Base-by-base conservation (phyloP, 805 yeast genomes). In the Kodamaea leandrae region DNA sequence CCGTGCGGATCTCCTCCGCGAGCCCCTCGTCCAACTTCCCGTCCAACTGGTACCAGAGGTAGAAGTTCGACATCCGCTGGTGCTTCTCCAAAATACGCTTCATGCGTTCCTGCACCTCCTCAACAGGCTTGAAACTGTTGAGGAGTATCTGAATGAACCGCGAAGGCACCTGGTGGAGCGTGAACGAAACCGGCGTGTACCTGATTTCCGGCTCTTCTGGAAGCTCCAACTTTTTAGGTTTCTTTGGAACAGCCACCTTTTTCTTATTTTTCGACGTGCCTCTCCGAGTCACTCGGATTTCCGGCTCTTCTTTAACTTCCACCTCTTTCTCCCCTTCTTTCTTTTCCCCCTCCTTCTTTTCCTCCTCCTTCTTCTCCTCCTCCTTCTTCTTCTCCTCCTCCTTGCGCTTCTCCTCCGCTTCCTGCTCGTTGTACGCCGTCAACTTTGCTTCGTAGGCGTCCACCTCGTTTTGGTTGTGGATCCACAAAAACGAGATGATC, bases 21-120 rank as follows among this genome's bases (percentile, higher is more conserved):
- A 84, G 51, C 1, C 63, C 60, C 47, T 81, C 86, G 56, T 86
- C 93, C 40, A 78, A 76, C 34, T 76, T 72, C 0, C 88, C 90
- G 58, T 85, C 93, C 8, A 91, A 70, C 51, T 85, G 87, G 53
- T 83, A 86, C 96, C 96, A 89, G 15, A 88, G 65, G 55, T 83
- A 76, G 50, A 78, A 78, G 24, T 77, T 77, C 4, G 82, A 65
- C 3, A 80, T 62, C 43, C 88, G 71, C 1, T 70, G 68, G 1
- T 96, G 96, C 14, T 61, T 65, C 12, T 68, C 65, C 41, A 88
- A 58, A 3, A 82, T 74, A 7, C 71, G 64, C 28, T 71, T 69
- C 96, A 91, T 88, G 14, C 71, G 63, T 13, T 63, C 60, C 36
- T 72, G 76, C 0, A 83, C 91, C 13, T 75, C 68, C 2, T 76